These are phyloP conservation scores for Gnaphalium uliginosum DNA, from an alignment of 129 eudicot species.

Conservation along the genomic window DNA sequence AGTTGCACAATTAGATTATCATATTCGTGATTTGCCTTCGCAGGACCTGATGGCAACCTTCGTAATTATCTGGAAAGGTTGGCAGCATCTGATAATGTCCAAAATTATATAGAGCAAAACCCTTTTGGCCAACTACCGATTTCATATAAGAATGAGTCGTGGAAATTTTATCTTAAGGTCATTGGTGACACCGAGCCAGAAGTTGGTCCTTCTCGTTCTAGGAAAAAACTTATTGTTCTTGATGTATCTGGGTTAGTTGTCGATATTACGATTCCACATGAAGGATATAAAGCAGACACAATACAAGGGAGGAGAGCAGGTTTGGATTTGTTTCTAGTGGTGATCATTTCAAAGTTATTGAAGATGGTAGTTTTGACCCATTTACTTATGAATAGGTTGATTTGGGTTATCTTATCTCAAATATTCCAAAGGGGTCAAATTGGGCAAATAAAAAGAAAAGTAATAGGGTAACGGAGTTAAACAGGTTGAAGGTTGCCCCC, in stretches of 20 bases:
- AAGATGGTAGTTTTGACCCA: neutral
- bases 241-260: slow-evolving; percentile 63
- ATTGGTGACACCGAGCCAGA: slow-evolving; percentile 21
- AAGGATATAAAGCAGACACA: slow-evolving; percentile 38
- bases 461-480: slow-evolving; percentile 1
- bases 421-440: neutral
- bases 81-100: slow-evolving; percentile 39
- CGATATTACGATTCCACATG: slow-evolving; percentile 39
- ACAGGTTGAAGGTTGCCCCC: neutral
- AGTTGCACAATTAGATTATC: slow-evolving; percentile 3
- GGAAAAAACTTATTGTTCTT: slow-evolving; percentile 64
- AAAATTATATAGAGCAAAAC: slow-evolving; percentile 35
- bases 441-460: neutral
- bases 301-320: slow-evolving; percentile 51
- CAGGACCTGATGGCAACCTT: slow-evolving; percentile 42
- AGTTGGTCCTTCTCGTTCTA: slow-evolving; percentile 22
- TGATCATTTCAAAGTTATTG: neutral
- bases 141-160: slow-evolving; percentile 28
- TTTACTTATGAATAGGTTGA: neutral
- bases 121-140: slow-evolving; percentile 44
- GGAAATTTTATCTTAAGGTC: slow-evolving; percentile 39
- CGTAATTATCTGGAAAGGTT: slow-evolving; percentile 34
- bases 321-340: slow-evolving; percentile 20
- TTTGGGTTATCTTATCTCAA: neutral
- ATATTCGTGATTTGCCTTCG: slow-evolving; percentile 20